Percentiles rank a stretch among this genome's conserved stretches.
Evolutionary conservation across 2,329 filamentous ascomycete species (phyloP).

Genomic region (Dactylellina haptotyla): DNA sequence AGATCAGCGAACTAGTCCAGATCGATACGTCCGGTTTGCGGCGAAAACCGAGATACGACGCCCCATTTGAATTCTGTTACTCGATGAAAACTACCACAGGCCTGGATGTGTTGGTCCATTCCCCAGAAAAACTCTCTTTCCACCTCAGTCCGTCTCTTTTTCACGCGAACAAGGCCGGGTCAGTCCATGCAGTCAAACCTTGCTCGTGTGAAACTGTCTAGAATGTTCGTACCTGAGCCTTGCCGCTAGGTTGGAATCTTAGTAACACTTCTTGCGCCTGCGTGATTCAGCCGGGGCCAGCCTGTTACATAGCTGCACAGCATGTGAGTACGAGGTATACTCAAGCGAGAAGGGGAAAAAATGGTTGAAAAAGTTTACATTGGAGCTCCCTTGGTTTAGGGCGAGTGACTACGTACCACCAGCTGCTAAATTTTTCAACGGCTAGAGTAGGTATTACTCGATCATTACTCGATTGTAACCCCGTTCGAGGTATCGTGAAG

Average conservation of each 20-base stretch:
- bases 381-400: not conserved
- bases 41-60: slow-evolving; percentile 51
- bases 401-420: not conserved
- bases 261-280: not conserved
- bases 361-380: not conserved
- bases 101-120: slow-evolving; percentile 41
- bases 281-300: not conserved
- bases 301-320: too few relatives aligned
- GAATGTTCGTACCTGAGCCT: slow-evolving; percentile 38
- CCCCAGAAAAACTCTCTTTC: too few relatives aligned
- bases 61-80: slow-evolving; percentile 47
- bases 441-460: slow-evolving; percentile 51
- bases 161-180: slow-evolving; percentile 12
- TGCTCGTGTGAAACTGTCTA: not conserved
- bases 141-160: not conserved
- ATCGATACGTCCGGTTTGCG: slow-evolving; percentile 53
- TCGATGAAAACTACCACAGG: slow-evolving; percentile 52
- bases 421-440: not conserved
- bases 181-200: not conserved
- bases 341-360: not conserved
- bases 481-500: slow-evolving; percentile 18
- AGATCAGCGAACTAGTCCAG: too few relatives aligned
- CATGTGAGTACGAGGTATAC: too few relatives aligned
- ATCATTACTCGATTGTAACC: slow-evolving; percentile 52
- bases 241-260: not conserved